These are phyloP conservation scores for Cantharellus anzutake DNA, from an alignment of 768 basidiomycete genomes.

Conservation along the genomic window DNA sequence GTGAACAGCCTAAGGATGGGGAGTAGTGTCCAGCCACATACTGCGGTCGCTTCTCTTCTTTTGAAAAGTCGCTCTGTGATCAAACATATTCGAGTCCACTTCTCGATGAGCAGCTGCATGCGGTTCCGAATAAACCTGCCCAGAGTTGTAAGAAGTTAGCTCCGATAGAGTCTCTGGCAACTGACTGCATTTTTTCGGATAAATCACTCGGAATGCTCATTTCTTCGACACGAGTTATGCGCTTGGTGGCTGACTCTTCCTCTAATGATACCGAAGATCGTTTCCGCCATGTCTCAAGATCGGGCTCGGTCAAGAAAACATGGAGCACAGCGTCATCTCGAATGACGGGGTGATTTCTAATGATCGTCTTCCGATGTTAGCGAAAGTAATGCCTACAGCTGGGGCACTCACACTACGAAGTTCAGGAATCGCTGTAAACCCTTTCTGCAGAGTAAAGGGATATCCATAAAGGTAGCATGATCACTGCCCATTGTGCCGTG, in stretches of 20 bases:
- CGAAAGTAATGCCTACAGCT: background rate
- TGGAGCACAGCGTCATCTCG: constrained; percentile 70
- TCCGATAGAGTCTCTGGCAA: background rate
- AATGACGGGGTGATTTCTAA: constrained; percentile 78
- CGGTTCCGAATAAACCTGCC: constrained; percentile 54
- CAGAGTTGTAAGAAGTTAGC: background rate
- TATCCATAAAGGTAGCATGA: background rate
- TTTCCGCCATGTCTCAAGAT: constrained; percentile 80
- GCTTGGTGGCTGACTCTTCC: constrained; percentile 70
- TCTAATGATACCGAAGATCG: constrained; percentile 52
- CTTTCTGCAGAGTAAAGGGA: constrained; percentile 28
- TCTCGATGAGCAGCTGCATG: constrained; percentile 61
- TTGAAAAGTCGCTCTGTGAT: constrained; percentile 76
- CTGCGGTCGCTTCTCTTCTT: constrained; percentile 81
- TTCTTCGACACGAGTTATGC: constrained; percentile 66
- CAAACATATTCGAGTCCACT: constrained; percentile 81
- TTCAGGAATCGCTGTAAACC: constrained; percentile 65
- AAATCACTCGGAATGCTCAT: constrained; percentile 87
- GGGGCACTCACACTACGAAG: constrained; percentile 45
- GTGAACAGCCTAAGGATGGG: background rate
- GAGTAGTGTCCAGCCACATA: constrained; percentile 27
- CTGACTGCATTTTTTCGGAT: constrained; percentile 68
- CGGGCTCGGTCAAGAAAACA: constrained; percentile 64
- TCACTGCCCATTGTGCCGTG: background rate
- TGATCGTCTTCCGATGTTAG: background rate